Evolutionary conservation across 2,329 filamentous ascomycete species (phyloP).

Genomic region (Dactylellina drechsleri): DNA sequence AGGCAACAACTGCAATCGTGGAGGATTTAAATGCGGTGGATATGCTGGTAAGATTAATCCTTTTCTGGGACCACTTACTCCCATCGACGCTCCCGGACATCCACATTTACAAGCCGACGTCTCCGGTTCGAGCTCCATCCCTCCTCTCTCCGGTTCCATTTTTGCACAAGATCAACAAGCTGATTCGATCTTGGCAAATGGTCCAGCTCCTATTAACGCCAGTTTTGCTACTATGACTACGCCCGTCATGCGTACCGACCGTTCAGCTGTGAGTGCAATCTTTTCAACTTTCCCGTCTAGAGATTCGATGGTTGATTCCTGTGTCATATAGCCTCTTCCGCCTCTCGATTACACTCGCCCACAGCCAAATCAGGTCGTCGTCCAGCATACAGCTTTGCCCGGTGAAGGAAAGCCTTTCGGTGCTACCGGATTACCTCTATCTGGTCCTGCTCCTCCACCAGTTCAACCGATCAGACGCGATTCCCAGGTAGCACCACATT

Average conservation of each 20-base stretch:
- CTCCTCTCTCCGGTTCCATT: constrained; percentile 44
- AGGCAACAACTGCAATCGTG: constrained; percentile 90
- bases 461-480: constrained; percentile 48
- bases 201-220: constrained; percentile 53
- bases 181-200: constrained; percentile 55
- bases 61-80: constrained; percentile 80
- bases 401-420: constrained; percentile 45
- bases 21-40: constrained; percentile 89
- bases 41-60: constrained; percentile 78
- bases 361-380: constrained; percentile 26
- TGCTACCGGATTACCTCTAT: constrained; percentile 36
- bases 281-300: background rate
- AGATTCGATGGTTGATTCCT: constrained; percentile 8
- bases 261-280: constrained; percentile 42
- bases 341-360: constrained; percentile 41
- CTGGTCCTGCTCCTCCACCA: constrained; percentile 58
- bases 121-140: constrained; percentile 31
- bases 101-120: constrained; percentile 44
- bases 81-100: constrained; percentile 70
- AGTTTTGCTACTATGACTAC: constrained; percentile 48
- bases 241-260: constrained; percentile 39
- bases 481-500: constrained; percentile 31
- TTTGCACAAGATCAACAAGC: constrained; percentile 54
- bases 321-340: constrained; percentile 32
- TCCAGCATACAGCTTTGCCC: constrained; percentile 33